Percentiles rank a stretch among this genome's conserved stretches.
Evolutionary conservation across 1,139 yeast genomes (phyloP).

Genomic region (Pichia inconspicua): DNA sequence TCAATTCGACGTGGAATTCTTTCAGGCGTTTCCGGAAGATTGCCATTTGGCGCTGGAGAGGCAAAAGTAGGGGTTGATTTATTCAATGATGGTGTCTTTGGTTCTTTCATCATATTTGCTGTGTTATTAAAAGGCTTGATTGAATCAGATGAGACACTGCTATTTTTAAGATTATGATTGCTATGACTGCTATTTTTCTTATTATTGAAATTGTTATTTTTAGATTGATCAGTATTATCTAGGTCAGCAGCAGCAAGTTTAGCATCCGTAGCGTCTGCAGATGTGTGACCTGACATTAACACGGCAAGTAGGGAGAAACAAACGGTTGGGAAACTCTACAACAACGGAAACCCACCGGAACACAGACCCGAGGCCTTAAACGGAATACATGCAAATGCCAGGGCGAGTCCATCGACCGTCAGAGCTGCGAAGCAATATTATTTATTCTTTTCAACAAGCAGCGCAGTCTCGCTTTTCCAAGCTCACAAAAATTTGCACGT

Average conservation of each 20-base stretch:
- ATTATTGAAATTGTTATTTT: not conserved
- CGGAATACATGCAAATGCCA: not conserved
- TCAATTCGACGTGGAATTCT: conserved; percentile 21
- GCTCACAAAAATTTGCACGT: not conserved
- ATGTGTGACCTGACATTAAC: not conserved
- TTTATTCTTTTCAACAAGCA: not conserved
- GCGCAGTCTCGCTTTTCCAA: too few species aligned
- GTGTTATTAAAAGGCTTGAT: not conserved
- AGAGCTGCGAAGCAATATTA: too few species aligned
- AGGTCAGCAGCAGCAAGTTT: not conserved
- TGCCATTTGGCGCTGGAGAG: conserved; percentile 4
- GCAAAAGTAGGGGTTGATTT: conserved; percentile 12
- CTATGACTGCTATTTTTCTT: not conserved
- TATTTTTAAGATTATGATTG: not conserved
- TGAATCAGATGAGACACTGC: not conserved
- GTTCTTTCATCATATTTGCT: conserved; percentile 12
- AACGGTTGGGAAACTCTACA: not conserved
- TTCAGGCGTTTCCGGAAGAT: conserved; percentile 24
- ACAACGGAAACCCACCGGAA: not conserved
- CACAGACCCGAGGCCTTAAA: not conserved
- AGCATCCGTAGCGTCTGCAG: not conserved
- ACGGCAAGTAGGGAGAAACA: not conserved
- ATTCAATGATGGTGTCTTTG: conserved; percentile 21
- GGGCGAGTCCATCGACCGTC: not conserved
- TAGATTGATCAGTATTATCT: not conserved